A percentile compares a stretch with the other conserved stretches of the same genome.
phyloP scores from a whole-genome alignment of 805 yeast species.

The Grigorovia transvaalensis region DNA sequence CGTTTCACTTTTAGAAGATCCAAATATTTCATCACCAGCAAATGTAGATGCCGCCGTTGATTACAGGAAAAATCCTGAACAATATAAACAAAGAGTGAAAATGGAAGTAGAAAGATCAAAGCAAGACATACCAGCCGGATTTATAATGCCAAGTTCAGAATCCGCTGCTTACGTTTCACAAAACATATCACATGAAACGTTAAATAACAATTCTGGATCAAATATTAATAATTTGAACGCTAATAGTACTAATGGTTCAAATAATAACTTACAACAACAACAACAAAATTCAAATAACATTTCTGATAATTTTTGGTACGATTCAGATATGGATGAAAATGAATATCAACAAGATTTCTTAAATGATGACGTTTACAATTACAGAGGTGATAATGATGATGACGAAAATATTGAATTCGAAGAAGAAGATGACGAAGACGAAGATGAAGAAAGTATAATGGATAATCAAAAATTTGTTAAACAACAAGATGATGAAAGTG shows the following conservation, averaged over 20 bases:
- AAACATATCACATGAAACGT: neutral
- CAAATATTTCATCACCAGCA: conserved; percentile 88
- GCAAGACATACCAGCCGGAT: conserved; percentile 79
- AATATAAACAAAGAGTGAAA: conserved; percentile 62
- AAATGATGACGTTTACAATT: conserved; percentile 40
- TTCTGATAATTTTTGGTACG: conserved; percentile 76
- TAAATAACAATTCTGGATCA: conserved; percentile 4
- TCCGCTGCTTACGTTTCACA: conserved; percentile 17
- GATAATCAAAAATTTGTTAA: conserved; percentile 27
- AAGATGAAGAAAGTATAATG: conserved; percentile 27
- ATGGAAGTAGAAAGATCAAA: conserved; percentile 78
- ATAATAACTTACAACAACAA: neutral
- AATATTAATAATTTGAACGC: conserved; percentile 8
- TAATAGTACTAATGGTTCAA: neutral
- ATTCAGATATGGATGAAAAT: conserved; percentile 55
- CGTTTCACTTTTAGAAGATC: conserved; percentile 84
- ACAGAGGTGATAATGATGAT: conserved; percentile 30
- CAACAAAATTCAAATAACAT: conserved; percentile 5
- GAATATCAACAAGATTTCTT: conserved; percentile 41
- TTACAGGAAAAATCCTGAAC: conserved; percentile 72
- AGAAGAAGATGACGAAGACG: conserved; percentile 18
- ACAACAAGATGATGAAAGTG: conserved; percentile 24
- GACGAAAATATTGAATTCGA: conserved; percentile 36
- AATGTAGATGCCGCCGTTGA: conserved; percentile 92
- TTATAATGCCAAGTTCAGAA: conserved; percentile 65